Evolutionary conservation across 148 eudicot species (phyloP).

Genomic region (Hydrangea macrophylla): DNA sequence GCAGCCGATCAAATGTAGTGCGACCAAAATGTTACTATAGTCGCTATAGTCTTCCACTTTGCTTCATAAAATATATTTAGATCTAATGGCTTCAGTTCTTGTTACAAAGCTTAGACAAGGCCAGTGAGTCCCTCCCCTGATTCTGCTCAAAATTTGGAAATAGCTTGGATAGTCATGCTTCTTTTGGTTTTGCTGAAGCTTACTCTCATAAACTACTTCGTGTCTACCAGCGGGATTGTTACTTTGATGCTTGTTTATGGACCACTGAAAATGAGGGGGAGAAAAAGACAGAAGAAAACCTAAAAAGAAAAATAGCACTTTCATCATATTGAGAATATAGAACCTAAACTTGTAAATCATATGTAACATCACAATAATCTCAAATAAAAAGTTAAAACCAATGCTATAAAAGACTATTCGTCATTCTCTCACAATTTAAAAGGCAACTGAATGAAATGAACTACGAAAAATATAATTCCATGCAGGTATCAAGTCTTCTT

Average conservation of each 20-base stretch:
- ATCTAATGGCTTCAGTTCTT: neutral
- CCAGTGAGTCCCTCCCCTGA: neutral
- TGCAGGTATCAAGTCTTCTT: constrained; percentile 31
- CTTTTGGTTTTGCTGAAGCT: neutral
- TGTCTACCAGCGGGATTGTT: neutral
- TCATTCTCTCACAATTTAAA: neutral
- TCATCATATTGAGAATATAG: neutral
- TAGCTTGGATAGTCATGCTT: neutral
- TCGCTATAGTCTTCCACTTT: neutral
- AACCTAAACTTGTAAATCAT: neutral
- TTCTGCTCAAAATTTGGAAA: neutral
- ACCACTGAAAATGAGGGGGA: too few species aligned
- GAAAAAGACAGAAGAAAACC: too few species aligned
- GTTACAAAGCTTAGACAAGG: neutral
- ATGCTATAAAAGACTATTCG: neutral
- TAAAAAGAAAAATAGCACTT: too few species aligned
- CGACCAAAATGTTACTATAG: neutral
- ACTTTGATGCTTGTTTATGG: too few species aligned
- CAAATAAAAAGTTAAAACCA: neutral
- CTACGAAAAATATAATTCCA: neutral
- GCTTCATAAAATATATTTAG: neutral
- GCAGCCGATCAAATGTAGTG: neutral
- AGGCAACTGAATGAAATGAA: neutral
- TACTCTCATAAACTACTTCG: neutral
- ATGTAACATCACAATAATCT: neutral